Percentiles rank a stretch among this genome's conserved stretches.
Evolutionary conservation across 306 rosid genomes (phyloP).

Genomic region (Acacia acuminata): DNA sequence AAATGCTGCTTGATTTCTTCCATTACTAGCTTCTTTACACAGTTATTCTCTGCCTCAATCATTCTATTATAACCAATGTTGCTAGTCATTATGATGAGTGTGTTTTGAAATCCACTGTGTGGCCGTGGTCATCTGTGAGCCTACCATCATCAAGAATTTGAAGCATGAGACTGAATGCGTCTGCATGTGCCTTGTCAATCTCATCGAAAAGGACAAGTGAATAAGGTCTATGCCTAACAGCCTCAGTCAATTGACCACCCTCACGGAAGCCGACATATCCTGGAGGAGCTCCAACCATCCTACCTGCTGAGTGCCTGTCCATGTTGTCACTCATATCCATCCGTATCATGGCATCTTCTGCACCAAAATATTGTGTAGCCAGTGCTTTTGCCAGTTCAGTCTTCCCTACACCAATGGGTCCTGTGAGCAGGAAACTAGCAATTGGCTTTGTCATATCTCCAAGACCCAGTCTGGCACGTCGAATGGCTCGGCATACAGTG

Average conservation of each 20-base stretch:
- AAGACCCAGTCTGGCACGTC: constrained; percentile 25
- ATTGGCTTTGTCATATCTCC: constrained; percentile 34
- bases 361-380: constrained; percentile 67
- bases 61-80: constrained; percentile 59
- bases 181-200: constrained; percentile 72
- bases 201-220: constrained; percentile 67
- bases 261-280: constrained; percentile 68
- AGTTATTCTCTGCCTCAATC: constrained; percentile 52
- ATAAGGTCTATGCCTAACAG: constrained; percentile 65
- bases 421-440: constrained; percentile 35
- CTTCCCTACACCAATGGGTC: constrained; percentile 20
- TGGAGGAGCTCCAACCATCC: constrained; percentile 71
- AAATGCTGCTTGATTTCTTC: constrained; percentile 69
- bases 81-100: constrained; percentile 72
- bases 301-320: constrained; percentile 57
- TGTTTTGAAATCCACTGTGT: constrained; percentile 70
- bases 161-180: constrained; percentile 72
- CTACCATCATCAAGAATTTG: constrained; percentile 78
- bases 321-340: constrained; percentile 74
- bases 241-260: constrained; percentile 76
- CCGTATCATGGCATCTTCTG: constrained; percentile 68
- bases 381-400: constrained; percentile 38
- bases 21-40: constrained; percentile 60
- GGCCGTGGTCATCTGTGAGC: constrained; percentile 65
- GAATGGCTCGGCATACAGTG: constrained; percentile 20